Evolutionary conservation across 371 early-diverging fungal genomes (phyloP).

Genomic region (Mucor velutinosus): DNA sequence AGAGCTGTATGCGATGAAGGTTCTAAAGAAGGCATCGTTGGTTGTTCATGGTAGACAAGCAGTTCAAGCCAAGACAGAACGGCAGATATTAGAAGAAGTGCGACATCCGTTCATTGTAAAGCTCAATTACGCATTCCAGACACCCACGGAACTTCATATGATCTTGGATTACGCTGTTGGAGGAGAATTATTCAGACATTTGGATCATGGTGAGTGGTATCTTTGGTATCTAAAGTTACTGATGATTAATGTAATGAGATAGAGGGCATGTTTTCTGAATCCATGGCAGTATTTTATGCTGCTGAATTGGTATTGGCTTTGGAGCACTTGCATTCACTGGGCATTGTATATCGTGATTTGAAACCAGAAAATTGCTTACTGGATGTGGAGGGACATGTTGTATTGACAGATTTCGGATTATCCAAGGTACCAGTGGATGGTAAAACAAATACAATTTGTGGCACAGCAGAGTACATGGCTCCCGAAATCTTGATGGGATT

Average conservation of each 20-base stretch:
- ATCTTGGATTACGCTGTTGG: constrained; percentile 98
- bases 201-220: constrained; percentile 63
- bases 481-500: constrained; percentile 83
- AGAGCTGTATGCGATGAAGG: constrained; percentile 91
- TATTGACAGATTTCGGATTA: constrained; percentile 93
- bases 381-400: constrained; percentile 78
- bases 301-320: constrained; percentile 86
- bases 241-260: neutral
- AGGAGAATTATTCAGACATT: constrained; percentile 97
- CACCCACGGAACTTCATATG: constrained; percentile 83
- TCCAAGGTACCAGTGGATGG: constrained; percentile 78
- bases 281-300: constrained; percentile 81
- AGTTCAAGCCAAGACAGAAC: constrained; percentile 75
- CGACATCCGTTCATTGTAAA: constrained; percentile 95
- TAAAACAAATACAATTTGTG: constrained; percentile 81
- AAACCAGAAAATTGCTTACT: constrained; percentile 93
- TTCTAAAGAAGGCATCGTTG: constrained; percentile 85
- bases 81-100: constrained; percentile 76
- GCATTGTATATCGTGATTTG: constrained; percentile 89
- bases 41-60: constrained; percentile 73
- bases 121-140: constrained; percentile 94
- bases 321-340: constrained; percentile 85
- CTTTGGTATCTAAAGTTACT: neutral
- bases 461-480: constrained; percentile 90
- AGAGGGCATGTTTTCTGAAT: constrained; percentile 84